Base-by-base conservation (phyloP, 306 rosid genomes). In the Medicago arabica region DNA sequence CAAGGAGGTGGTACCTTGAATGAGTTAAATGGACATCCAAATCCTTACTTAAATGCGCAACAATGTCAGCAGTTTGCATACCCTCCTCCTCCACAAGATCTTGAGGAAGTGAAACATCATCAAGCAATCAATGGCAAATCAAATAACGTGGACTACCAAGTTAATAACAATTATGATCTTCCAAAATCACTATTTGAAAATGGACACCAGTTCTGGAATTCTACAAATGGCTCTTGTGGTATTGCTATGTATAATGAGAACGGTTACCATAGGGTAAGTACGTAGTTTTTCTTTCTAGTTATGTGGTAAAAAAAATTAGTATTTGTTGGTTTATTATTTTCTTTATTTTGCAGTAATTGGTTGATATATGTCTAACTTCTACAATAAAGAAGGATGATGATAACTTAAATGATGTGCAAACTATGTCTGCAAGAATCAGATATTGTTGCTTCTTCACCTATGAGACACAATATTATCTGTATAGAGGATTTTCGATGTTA, bases 181-280 rank as follows among this genome's bases (percentile, higher is more conserved):
- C 86, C 92, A 15, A 77, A 77, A 67, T 67, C 91, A 53, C 10
- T 85, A 53, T 91, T 81, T 78, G 94, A 85, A 50, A 83, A 77
- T 75, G 84, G 80, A 63, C 88, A 87, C 43, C 92, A 87, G 43
- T 69, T 80, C 36, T 91, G 92, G 93, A 82, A 83, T 74, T 41
- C 90, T 75, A 71, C 89, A 43, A 39, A 88, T 7, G 84, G 83
- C 38, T 78, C 92, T 66, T 81, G 86, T 55, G 82, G 89, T 66
- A 80, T 86, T 80, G 86, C 97, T 76, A 81, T 84, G 83, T 89
- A 81, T 70, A 82, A 87, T 41, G 85, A 86, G 64, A 87, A 80
- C 28, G 65, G 83, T 72, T 87, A 75, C 76, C 89, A 83, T 76
- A 78, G 85, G 85, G 92, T 91, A 67, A 80, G 86, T 38, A 61